phyloP scores from a whole-genome alignment of 2,329 filamentous ascomycete genomes.

The Trichoderma asperellum region DNA sequence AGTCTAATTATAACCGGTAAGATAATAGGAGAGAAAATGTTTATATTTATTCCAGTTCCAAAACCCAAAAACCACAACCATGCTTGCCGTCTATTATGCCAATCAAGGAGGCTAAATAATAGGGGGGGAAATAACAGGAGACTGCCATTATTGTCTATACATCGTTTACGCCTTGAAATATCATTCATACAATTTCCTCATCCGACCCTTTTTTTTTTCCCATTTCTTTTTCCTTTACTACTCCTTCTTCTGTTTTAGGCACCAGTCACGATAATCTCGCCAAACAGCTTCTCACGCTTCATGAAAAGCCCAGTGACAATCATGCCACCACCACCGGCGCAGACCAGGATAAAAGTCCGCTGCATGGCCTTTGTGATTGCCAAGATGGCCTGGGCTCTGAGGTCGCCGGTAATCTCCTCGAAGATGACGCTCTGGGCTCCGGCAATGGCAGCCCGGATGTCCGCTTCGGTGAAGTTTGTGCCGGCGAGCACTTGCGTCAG shows the following conservation, averaged over 20 bases:
- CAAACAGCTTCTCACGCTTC: conserved; percentile 30
- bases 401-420: conserved; percentile 20
- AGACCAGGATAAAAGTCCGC: conserved; percentile 19
- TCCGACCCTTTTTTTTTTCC: neutral
- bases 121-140: no score
- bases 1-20: conserved; percentile 2
- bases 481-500: conserved; percentile 5
- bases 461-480: conserved; percentile 9
- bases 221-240: neutral
- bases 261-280: conserved; percentile 17
- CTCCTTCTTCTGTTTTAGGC: neutral
- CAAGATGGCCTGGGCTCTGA: conserved; percentile 15
- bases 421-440: conserved; percentile 27
- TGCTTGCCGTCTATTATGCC: neutral
- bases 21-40: neutral
- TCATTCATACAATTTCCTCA: neutral
- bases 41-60: neutral
- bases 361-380: conserved; percentile 29
- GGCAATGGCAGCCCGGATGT: conserved; percentile 28
- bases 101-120: neutral
- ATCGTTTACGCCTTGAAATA: neutral
- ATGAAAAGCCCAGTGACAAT: conserved; percentile 10
- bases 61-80: neutral
- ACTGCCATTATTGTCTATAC: neutral
- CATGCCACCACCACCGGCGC: conserved; percentile 23